Conservation (phyloP, 148 eudicot genomes). For the Amaranthus cruentus region DNA sequence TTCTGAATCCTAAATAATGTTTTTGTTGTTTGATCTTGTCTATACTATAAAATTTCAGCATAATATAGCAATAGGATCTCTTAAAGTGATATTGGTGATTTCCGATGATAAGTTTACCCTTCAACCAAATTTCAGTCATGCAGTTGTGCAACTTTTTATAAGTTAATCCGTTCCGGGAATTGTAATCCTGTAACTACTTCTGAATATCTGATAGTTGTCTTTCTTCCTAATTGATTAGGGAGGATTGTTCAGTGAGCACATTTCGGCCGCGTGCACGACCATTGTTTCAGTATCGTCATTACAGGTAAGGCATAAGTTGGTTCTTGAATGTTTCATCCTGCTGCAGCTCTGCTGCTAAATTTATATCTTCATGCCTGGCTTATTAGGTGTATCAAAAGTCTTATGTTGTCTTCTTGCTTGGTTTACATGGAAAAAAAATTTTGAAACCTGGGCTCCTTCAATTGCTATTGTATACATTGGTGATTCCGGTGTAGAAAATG, state of each 20-base stretch:
- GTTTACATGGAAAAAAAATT: not conserved
- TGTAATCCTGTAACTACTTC: not conserved
- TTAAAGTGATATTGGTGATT: not conserved
- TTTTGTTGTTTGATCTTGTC: not conserved
- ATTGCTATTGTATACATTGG: not conserved
- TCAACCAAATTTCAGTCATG: not conserved
- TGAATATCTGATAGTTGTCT: constrained; percentile 12
- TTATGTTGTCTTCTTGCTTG: not conserved
- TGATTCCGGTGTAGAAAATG: no score
- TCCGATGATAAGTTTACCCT: not conserved
- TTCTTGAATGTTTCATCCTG: not conserved
- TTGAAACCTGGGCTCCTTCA: no score
- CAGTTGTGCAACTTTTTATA: not conserved
- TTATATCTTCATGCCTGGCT: not conserved
- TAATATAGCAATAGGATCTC: not conserved
- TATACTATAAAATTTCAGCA: not conserved
- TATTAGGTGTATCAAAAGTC: not conserved
- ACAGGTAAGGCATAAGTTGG: constrained; percentile 46
- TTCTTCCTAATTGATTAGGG: constrained; percentile 44
- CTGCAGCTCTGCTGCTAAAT: not conserved
- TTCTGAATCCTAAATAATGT: no score
- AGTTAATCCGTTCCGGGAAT: not conserved
- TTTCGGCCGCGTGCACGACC: constrained; percentile 87
- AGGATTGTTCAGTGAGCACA: constrained; percentile 76
- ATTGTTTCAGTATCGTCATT: constrained; percentile 94